Evolutionary conservation across 306 rosid genomes (phyloP).

Genomic region (Quercus aquifolioides): DNA sequence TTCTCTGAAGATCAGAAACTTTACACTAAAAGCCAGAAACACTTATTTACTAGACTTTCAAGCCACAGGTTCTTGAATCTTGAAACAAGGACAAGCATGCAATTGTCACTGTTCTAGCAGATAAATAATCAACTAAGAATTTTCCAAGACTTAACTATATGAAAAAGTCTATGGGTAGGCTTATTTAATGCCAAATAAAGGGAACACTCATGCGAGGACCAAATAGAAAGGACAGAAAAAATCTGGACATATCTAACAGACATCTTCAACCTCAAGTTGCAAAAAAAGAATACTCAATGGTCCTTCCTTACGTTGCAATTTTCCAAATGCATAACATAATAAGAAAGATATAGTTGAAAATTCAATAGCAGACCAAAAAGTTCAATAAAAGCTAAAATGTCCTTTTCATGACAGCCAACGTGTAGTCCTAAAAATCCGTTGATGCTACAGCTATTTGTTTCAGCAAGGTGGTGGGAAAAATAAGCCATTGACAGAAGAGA

Average conservation of each 20-base stretch:
- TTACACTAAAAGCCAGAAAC: slow-evolving; percentile 18
- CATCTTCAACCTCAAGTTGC: slow-evolving; percentile 73
- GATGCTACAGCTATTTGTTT: slow-evolving; percentile 11
- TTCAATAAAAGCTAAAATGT: slow-evolving; percentile 21
- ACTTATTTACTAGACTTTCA: slow-evolving; percentile 27
- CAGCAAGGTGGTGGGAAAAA: background rate
- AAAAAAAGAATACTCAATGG: slow-evolving; percentile 44
- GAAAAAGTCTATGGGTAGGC: slow-evolving; percentile 15
- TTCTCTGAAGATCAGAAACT: slow-evolving; percentile 34
- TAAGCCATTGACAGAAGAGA: background rate
- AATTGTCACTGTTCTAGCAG: slow-evolving; percentile 21
- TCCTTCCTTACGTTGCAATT: slow-evolving; percentile 45
- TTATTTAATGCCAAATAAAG: slow-evolving; percentile 19
- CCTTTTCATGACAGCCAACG: slow-evolving; percentile 36
- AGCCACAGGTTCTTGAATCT: slow-evolving; percentile 42
- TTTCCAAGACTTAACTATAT: slow-evolving; percentile 9
- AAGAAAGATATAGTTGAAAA: slow-evolving; percentile 24
- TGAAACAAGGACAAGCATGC: slow-evolving; percentile 33
- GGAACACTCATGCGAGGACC: slow-evolving; percentile 34
- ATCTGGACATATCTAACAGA: slow-evolving; percentile 36
- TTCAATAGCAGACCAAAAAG: slow-evolving; percentile 14
- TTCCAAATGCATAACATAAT: slow-evolving; percentile 27
- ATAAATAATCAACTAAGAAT: slow-evolving; percentile 19
- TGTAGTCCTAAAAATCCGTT: background rate
- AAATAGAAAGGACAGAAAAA: slow-evolving; percentile 50